A percentile compares a stretch with the other conserved stretches of the same genome.
phyloP scores from a whole-genome alignment of 164 flowering plant genomes.

The Piper betle region DNA sequence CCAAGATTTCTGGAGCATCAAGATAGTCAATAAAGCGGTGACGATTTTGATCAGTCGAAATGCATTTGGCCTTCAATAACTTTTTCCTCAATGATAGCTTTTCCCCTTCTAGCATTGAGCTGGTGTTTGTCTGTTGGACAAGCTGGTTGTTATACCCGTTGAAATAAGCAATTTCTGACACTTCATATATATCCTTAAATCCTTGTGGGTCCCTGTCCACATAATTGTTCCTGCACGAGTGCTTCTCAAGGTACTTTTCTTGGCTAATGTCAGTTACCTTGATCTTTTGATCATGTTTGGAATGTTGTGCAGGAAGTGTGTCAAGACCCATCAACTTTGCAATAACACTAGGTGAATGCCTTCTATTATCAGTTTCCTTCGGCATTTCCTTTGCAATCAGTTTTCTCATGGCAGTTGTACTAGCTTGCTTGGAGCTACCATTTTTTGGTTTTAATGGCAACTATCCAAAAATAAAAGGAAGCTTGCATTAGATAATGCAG shows the following conservation, averaged over 20 bases:
- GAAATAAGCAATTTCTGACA: conserved; percentile 25
- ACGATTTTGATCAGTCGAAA: conserved; percentile 46
- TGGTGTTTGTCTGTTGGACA: conserved; percentile 8
- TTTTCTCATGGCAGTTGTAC: conserved; percentile 46
- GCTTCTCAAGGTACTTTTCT: conserved; percentile 13
- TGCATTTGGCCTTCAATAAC: conserved; percentile 44
- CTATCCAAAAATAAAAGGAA: conserved; percentile 10
- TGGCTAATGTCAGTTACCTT: conserved; percentile 8
- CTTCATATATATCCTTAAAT: conserved; percentile 91
- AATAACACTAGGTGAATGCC: conserved; percentile 60
- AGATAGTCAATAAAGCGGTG: conserved; percentile 49
- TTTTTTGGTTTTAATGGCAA: conserved; percentile 17
- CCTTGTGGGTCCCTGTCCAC: conserved; percentile 33
- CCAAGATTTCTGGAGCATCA: conserved; percentile 49
- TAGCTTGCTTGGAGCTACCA: conserved; percentile 13
- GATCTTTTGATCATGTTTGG: conserved; percentile 23
- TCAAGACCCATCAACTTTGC: conserved; percentile 94
- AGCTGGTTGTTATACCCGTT: conserved; percentile 9
- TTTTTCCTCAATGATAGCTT: conserved; percentile 45
- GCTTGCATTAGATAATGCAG: background rate
- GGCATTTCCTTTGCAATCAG: conserved; percentile 61
- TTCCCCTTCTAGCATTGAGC: conserved; percentile 21
- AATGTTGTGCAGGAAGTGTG: conserved; percentile 47
- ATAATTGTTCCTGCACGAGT: conserved; percentile 17
- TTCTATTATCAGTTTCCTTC: conserved; percentile 37